Percentiles rank a stretch among this genome's conserved stretches.
Conservation (phyloP, 2,329 filamentous ascomycete genomes). For the Cryphonectria carpinicola region DNA sequence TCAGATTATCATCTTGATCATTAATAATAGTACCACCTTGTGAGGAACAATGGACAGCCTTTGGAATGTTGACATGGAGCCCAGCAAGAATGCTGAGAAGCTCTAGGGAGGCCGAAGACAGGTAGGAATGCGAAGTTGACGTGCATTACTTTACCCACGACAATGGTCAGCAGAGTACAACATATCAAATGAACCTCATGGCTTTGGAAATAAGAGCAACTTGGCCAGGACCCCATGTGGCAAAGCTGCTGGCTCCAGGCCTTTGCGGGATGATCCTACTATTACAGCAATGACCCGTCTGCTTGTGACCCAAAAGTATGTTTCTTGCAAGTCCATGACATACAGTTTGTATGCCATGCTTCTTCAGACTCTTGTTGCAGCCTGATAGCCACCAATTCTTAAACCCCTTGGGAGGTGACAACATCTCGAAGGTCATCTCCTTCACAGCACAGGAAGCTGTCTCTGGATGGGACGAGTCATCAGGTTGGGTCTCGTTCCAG, state of each 20-base stretch:
- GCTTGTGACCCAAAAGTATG: not conserved
- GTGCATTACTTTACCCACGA: not conserved
- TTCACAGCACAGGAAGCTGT: not conserved
- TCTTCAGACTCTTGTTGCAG: not conserved
- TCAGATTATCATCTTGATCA: not conserved
- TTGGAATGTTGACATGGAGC: not conserved
- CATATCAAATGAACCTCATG: not conserved
- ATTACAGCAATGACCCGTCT: not conserved
- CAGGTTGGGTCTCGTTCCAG: not conserved
- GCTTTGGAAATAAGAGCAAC: not conserved
- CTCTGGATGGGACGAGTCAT: not conserved
- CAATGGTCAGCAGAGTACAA: not conserved
- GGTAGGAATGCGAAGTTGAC: not conserved
- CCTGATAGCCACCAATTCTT: not conserved
- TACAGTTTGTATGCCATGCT: not conserved
- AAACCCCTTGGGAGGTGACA: not conserved
- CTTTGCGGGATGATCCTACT: not conserved
- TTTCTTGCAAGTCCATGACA: not conserved
- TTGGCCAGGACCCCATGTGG: not conserved
- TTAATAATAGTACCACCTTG: too few species aligned
- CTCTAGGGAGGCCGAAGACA: too few species aligned
- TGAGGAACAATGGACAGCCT: not conserved
- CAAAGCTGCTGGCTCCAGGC: not conserved
- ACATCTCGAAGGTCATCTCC: too few species aligned
- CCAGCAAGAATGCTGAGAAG: too few species aligned